These are phyloP conservation scores for Rugosomyces carneus DNA, from an alignment of 1,284 basidiomycete genomes.

Conservation along the genomic window DNA sequence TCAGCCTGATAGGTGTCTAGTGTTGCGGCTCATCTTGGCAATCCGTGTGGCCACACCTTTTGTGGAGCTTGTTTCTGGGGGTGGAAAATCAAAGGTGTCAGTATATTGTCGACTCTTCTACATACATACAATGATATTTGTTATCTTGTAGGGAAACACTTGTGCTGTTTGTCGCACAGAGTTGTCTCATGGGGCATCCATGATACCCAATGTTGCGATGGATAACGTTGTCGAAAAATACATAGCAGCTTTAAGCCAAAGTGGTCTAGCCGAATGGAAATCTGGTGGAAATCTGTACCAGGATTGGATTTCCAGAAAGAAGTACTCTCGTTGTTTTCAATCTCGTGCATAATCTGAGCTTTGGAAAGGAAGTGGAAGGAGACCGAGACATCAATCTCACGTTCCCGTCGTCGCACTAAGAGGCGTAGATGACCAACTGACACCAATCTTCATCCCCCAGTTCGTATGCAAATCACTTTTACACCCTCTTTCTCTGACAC, in stretches of 20 bases:
- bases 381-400: conserved; percentile 8
- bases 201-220: conserved; percentile 47
- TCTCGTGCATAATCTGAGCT: not conserved
- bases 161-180: conserved; percentile 45
- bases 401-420: conserved; percentile 6
- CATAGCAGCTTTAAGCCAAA: conserved; percentile 32
- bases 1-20: conserved; percentile 23
- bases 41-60: conserved; percentile 52
- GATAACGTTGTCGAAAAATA: conserved; percentile 48
- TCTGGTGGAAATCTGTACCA: conserved; percentile 32
- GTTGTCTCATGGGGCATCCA: conserved; percentile 28
- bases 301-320: conserved; percentile 41
- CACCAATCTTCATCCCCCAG: conserved; percentile 8
- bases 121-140: not conserved
- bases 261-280: conserved; percentile 40
- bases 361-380: conserved; percentile 27
- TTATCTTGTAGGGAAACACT: conserved; percentile 29
- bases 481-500: conserved; percentile 29
- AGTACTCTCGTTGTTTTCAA: too few relatives aligned
- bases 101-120: too few relatives aligned
- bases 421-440: conserved; percentile 6
- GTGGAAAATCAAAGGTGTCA: conserved; percentile 42
- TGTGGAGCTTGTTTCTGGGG: conserved; percentile 47
- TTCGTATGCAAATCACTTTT: conserved; percentile 29
- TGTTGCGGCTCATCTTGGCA: conserved; percentile 44